These are phyloP conservation scores for Lactarius akahatsu DNA, from an alignment of 768 basidiomycete genomes.

Conservation along the genomic window DNA sequence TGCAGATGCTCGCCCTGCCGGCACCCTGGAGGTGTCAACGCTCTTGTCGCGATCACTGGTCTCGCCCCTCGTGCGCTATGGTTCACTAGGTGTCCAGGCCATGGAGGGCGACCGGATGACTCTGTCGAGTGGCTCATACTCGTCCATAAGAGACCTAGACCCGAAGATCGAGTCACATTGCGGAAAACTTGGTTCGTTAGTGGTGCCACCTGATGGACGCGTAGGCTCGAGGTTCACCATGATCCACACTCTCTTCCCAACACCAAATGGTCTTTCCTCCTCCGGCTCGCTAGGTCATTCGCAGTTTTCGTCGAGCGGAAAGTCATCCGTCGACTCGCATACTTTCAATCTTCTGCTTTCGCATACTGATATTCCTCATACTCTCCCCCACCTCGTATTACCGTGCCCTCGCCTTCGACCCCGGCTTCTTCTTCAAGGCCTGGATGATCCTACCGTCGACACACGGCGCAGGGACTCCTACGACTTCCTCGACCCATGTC, in stretches of 20 bases:
- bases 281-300: slow-evolving; percentile 7
- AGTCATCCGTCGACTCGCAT: slow-evolving; percentile 7
- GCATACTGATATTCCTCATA: neutral
- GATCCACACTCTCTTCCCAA: slow-evolving; percentile 14
- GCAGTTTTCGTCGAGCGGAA: slow-evolving; percentile 2
- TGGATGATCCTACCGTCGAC: neutral
- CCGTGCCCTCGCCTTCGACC: neutral
- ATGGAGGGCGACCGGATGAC: slow-evolving; percentile 20
- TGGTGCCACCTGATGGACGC: slow-evolving; percentile 5
- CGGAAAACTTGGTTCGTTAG: slow-evolving; percentile 12
- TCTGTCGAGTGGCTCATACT: neutral
- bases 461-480: neutral
- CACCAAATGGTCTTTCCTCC: neutral
- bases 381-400: slow-evolving; percentile 12
- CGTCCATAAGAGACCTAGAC: slow-evolving; percentile 12
- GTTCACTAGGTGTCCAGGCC: slow-evolving; percentile 7
- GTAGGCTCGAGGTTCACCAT: slow-evolving; percentile 16
- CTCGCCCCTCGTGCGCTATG: slow-evolving; percentile 12
- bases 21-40: slow-evolving; percentile 22
- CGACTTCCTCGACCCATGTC: neutral
- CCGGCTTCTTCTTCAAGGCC: neutral
- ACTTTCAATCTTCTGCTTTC: slow-evolving; percentile 1
- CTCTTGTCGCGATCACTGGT: slow-evolving; percentile 22
- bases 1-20: slow-evolving; percentile 8
- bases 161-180: slow-evolving; percentile 12